Evolutionary conservation across 305 asterid genomes (phyloP), one percentile per base, ranked within the genome.

Genomic region (Fraxinus xanthoxyloides): DNA sequence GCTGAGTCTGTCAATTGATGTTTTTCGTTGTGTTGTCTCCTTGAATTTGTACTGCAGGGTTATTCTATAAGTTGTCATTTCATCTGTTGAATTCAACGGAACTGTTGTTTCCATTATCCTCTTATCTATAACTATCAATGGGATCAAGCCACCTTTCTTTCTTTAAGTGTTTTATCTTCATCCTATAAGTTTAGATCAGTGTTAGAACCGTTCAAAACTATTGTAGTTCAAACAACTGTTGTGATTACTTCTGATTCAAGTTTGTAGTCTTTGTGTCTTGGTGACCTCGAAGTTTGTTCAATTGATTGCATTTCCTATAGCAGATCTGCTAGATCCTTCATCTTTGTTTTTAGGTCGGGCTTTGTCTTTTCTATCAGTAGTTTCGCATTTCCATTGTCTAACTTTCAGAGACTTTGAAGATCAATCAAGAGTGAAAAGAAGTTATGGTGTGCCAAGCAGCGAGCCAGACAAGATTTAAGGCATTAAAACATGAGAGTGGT

Each of bases 381-480:
- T 76, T 72, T 81, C 75, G 78, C 80, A 80, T 80, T 24, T 83
- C 82, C 74, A 23, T 40, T 67, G 40, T 51, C 72, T 80, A 78
- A 32, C 76, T 85, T 78, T 40, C 82, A 43, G 85, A 74, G 70
- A 72, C 35, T 76, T 80, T 76, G 78, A 84, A 90, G 77, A 81
- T 77, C 73, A 63, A 31, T 79, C 61, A 82, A 87, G 87, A 87
- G 82, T 84, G 81, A 51, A 86, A 80, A 89, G 91, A 80, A 92
- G 95, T 92, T 90, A 94, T 94, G 98, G 98, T 91, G 93, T 89
- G 94, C 92, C 97, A 91, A 92, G 91, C 95, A 78, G 96, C 96
- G 4, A 87, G 94, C 82, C 98, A 89, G 85, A 88, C 97, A 81
- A 85, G 89, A 87, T 94, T 94, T 72, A 86, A 87, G 90, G 92